phyloP scores from a whole-genome alignment of 2,329 filamentous ascomycete genomes.

The Penicillium sp. region DNA sequence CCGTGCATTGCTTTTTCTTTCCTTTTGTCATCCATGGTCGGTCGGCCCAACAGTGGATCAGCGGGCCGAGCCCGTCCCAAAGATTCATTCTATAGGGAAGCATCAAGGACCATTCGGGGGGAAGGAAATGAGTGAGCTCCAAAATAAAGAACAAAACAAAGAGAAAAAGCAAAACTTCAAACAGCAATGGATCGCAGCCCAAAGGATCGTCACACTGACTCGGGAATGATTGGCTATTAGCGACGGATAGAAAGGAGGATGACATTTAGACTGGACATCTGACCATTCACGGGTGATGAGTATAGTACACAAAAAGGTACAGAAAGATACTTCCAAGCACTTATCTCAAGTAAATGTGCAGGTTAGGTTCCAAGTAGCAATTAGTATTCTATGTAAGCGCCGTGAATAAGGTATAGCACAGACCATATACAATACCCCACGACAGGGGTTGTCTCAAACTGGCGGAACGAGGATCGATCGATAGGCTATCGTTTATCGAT shows the following conservation, averaged over 20 bases:
- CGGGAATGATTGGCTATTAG: constrained; percentile 7
- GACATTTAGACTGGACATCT: constrained; percentile 3
- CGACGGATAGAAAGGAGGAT: constrained; percentile 2
- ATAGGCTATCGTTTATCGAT: constrained; percentile 16
- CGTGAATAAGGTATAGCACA: constrained; percentile 7
- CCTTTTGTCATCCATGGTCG: constrained; percentile 1
- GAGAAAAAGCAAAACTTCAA: not conserved
- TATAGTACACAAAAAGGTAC: not conserved
- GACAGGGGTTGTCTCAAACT: constrained; percentile 7
- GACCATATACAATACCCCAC: constrained; percentile 4
- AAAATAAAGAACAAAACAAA: not conserved
- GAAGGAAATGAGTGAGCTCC: not conserved
- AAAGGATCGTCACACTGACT: constrained; percentile 8
- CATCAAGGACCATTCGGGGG: not conserved
- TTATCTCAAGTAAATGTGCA: not conserved
- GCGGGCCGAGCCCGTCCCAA: constrained; percentile 18
- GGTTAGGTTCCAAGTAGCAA: not conserved
- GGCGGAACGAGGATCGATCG: constrained; percentile 6
- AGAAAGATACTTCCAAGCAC: not conserved
- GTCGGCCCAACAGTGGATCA: constrained; percentile 15
- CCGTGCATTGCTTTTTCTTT: constrained; percentile 11
- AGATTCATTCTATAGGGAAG: constrained; percentile 3
- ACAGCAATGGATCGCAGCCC: not conserved
- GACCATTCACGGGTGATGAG: constrained; percentile 4
- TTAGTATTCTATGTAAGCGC: constrained; percentile 2